Base-by-base conservation (phyloP, 1,139 yeast species). In the Saccharomyces pastorianus region DNA sequence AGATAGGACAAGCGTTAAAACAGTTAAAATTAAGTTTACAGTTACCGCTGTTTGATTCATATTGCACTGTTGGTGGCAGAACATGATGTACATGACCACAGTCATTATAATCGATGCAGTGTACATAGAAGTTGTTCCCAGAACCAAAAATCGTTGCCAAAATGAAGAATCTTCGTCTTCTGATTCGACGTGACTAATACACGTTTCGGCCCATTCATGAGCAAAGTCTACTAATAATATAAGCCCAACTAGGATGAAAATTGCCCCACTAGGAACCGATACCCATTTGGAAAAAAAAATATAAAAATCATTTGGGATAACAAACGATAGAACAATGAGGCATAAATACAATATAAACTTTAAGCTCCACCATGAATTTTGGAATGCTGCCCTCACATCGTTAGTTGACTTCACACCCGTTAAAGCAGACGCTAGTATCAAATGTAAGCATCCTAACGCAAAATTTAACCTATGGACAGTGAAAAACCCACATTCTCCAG, bases 171-270 rank as follows among this genome's bases (percentile, higher is more conserved):
- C 80, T 51, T 91, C 85, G 59, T 91, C 96, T 61, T 87, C 95
- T 61, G 81, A 77, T 69, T 93, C 98, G 50, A 93, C 89, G 64
- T 89, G 88, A 61, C 86, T 93, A 54, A 93, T 79, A 68, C 99
- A 95, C 9, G 87, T 88, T 65, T 95, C 99, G 0, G 99, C 98
- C 97, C 98, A 95, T 57, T 95, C 95, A 71, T 95, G 99, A 11
- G 99, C 98, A 77, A 90, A 93, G 71, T 95, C 99, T 31, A 95
- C 98, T 53, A 95, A 73, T 51, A 95, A 76, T 9, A 95, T 88
- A 56, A 95, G 77, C 0, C 99, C 99, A 58, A 93, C 89, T 7
- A 95, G 84, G 42, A 93, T 79, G 71, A 95, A 95, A 3, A 90
- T 70, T 3, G 95, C 85, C 47, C 96, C 88, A 64, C 90, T 85